A percentile compares a stretch with the other conserved stretches of the same genome.
phyloP scores from a whole-genome alignment of 305 asterid genomes.

The Fraxinus baroniana region DNA sequence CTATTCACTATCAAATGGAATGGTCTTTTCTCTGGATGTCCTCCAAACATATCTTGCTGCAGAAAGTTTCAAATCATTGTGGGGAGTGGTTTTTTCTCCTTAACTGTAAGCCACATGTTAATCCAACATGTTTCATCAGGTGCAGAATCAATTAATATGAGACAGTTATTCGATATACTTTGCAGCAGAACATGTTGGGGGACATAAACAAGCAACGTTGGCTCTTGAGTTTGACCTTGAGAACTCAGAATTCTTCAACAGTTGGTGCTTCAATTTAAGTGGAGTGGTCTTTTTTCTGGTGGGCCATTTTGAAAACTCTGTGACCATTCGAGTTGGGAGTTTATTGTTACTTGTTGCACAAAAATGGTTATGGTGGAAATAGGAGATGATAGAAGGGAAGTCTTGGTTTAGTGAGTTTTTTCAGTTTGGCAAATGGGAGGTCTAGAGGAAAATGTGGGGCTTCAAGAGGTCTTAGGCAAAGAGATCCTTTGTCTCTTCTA shows the following conservation, averaged over 20 bases:
- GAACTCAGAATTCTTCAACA: background rate
- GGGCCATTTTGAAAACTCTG: background rate
- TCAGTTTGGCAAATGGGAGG: background rate
- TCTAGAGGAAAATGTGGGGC: background rate
- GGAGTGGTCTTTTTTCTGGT: background rate
- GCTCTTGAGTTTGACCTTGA: background rate
- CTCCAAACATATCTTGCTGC: background rate
- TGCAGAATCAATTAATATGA: background rate
- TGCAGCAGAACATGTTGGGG: background rate
- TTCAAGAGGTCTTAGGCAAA: background rate
- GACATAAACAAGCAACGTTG: background rate
- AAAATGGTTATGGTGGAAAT: background rate
- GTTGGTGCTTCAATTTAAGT: background rate
- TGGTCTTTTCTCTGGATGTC: background rate
- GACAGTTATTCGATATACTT: background rate
- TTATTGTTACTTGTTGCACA: background rate
- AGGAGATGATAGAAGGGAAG: background rate
- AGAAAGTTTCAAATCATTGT: background rate
- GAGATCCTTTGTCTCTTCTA: background rate
- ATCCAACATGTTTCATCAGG: background rate
- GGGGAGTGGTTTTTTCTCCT: background rate
- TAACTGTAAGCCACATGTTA: background rate
- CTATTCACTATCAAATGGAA: background rate
- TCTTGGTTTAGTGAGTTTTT: background rate
- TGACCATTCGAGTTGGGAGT: background rate